Base-by-base conservation (phyloP, 2,329 filamentous ascomycete genomes). In the Thelonectria olida region DNA sequence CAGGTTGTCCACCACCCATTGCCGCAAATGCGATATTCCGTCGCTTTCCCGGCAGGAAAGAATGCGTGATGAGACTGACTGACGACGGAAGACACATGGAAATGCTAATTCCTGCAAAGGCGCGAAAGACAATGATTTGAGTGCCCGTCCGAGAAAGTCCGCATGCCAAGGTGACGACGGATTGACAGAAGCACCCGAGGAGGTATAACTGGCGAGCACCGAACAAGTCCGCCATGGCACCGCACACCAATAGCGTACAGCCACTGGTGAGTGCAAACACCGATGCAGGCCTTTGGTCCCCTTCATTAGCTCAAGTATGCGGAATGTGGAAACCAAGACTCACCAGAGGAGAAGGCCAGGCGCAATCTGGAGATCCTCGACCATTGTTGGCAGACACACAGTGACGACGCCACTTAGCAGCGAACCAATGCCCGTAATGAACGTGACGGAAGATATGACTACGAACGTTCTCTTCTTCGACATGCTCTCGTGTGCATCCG, bases 1-100 rank as follows among this genome's bases (percentile, higher is more conserved):
- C 61, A 0, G 80, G 76, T 42, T 78, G 75, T 19, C 76, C 76
- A 55, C 80, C 74, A 5, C 81, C 79, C 28, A 80, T 67, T 63
- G 78, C 77, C 1, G 76, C 73, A 56, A 79, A 79, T 1, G 69
- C 75, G 6, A 74, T 72, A 54, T 78, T 79, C 1, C 76, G 69
- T 65, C 68, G 69, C 1, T 63, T 62, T 13, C 74, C 75, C 23
- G 62, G 67, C 1, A 70, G 68, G 7, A 76, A 74, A 0, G 72
- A 74, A 17, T 72, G 69, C 19, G 74, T 73, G 49, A 76, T 72
- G 20, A 75, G 67, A 10, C 72, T 67, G 28, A 76, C 70, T 9
- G 72, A 71, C 1, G 73, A 73, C 0, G 75, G 74, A 17, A 76
- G 63, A 49, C 72, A 74, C 64, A 76, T 75, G 17, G 74, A 69